Evolutionary conservation across 306 rosid species (phyloP).

Genomic region (Sechiopsis laciniata): DNA sequence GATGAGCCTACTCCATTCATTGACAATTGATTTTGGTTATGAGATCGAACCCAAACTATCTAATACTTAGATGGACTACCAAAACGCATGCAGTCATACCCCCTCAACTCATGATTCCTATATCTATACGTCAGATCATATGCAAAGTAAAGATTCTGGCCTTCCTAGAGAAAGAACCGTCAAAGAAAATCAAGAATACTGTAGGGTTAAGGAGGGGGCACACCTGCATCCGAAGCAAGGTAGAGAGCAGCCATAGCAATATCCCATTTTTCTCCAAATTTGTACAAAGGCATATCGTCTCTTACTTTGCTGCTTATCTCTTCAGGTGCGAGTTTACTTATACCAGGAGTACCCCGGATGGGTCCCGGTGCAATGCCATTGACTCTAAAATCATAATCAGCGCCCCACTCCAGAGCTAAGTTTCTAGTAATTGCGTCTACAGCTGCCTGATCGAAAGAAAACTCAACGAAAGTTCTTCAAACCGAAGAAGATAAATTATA

Average conservation of each 20-base stretch:
- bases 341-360: slow-evolving; percentile 74
- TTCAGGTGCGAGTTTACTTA: slow-evolving; percentile 74
- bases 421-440: slow-evolving; percentile 86
- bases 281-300: slow-evolving; percentile 43
- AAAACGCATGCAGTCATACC: neutral
- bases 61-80: neutral
- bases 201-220: slow-evolving; percentile 5
- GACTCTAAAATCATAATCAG: slow-evolving; percentile 82
- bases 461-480: neutral
- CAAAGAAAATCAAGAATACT: neutral
- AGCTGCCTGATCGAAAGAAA: slow-evolving; percentile 61
- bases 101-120: neutral
- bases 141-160: neutral
- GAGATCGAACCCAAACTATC: too few species aligned
- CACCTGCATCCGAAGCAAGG: slow-evolving; percentile 89
- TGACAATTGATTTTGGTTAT: too few species aligned
- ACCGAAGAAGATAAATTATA: slow-evolving; percentile 9
- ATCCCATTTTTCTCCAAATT: slow-evolving; percentile 90
- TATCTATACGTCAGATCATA: neutral
- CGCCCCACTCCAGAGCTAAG: slow-evolving; percentile 96
- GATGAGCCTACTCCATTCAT: too few species aligned
- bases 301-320: slow-evolving; percentile 46
- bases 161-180: neutral
- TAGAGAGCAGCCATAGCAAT: slow-evolving; percentile 88
- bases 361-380: slow-evolving; percentile 98